Evolutionary conservation across 176 grass and related monocot species (phyloP).

Genomic region (Zoysia pacifica): DNA sequence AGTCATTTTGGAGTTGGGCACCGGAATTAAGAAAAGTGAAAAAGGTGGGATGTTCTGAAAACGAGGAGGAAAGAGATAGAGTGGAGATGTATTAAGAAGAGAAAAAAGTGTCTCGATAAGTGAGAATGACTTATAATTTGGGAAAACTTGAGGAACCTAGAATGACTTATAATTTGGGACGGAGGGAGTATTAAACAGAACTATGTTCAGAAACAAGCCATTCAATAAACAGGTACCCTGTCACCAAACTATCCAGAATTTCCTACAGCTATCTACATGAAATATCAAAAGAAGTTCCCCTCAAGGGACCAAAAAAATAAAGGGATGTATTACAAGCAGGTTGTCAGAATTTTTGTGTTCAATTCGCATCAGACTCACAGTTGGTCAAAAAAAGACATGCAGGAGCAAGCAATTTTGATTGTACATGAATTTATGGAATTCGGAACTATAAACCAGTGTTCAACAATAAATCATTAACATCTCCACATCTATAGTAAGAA

Average conservation of each 20-base stretch:
- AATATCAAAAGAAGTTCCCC: not conserved
- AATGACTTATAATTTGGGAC: too few species aligned
- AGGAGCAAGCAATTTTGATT: not conserved
- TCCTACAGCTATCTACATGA: not conserved
- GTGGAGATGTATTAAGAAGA: too few species aligned
- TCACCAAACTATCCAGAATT: constrained; percentile 6
- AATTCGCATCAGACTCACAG: not conserved
- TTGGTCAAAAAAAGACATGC: not conserved
- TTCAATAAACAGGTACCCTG: constrained; percentile 14
- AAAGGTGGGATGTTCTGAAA: too few species aligned
- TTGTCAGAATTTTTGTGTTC: not conserved
- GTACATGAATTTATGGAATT: not conserved
- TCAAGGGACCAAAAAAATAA: not conserved
- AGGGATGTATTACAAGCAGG: not conserved
- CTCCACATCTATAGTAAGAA: constrained; percentile 16
- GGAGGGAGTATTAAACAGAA: not conserved
- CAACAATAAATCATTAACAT: constrained; percentile 29
- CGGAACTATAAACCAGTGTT: not conserved
- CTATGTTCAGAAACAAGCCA: constrained; percentile 14
- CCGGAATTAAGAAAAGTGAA: too few species aligned
- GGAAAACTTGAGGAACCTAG: too few species aligned
- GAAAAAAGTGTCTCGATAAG: too few species aligned
- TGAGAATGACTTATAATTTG: too few species aligned
- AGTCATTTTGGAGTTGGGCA: too few species aligned
- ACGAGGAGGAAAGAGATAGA: too few species aligned